Base-by-base conservation (phyloP, 2,329 filamentous ascomycete species). In the Fragosphaeria purpurea region DNA sequence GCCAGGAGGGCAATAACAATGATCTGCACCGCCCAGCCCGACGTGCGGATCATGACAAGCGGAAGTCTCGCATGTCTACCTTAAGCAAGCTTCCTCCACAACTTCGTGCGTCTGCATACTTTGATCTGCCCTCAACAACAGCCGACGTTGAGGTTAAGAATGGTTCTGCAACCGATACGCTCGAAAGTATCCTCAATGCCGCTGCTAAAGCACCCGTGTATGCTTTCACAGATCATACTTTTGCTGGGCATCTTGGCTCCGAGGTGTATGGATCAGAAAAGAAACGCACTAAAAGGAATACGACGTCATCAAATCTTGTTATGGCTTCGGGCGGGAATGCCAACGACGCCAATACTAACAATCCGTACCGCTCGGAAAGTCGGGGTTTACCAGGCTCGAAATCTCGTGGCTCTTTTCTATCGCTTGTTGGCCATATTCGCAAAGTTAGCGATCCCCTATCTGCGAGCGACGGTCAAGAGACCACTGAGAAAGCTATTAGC, bases 181-280 rank as follows among this genome's bases (percentile, higher is more conserved):
- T 98, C 7, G 90, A 98, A 57, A 90, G 82, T 63, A 94, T 98
- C 48, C 76, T 98, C 12, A 86, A 95, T 62, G 93, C 91, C 7
- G 93, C 91, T 3, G 86, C 88, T 3, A 79, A 77, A 53, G 91
- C 93, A 0, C 93, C 93, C 1, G 89, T 95, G 34, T 88, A 76
- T 57, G 91, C 90, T 32, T 97, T 97, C 60, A 95, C 86, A 0
- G 88, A 96, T 61, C 89, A 96, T 64, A 80, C 84, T 0, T 89
- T 86, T 61, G 86, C 83, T 33, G 89, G 89, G 5, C 80, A 82
- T 55, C 72, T 89, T 9, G 86, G 88, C 31, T 65, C 77, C 5
- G 86, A 91, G 59, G 78, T 90, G 0, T 94, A 93, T 61, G 85
- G 85, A 37, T 62, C 70, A 56, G 69, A 76, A 57, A 77, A 74